A percentile compares a stretch with the other conserved stretches of the same genome.
These are phyloP conservation scores for Suillus subalutaceus DNA, from an alignment of 768 basidiomycete genomes.

Conservation along the genomic window DNA sequence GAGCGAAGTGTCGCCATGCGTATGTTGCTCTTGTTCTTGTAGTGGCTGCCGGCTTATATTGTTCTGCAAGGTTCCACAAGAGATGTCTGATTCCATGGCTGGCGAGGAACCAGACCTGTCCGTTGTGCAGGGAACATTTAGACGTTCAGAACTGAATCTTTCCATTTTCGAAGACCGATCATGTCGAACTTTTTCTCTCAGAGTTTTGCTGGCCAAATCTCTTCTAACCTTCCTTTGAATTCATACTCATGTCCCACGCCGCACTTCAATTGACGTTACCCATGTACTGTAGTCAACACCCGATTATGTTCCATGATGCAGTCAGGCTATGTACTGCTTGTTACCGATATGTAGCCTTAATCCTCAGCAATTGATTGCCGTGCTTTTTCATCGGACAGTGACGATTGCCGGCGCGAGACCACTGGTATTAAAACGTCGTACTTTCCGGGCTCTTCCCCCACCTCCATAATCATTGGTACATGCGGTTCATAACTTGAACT, in stretches of 20 bases:
- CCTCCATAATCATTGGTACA: background rate
- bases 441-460: background rate
- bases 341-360: constrained; percentile 7
- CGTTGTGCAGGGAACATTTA: constrained; percentile 60
- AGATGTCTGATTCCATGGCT: constrained; percentile 66
- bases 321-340: constrained; percentile 8
- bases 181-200: background rate
- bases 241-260: background rate
- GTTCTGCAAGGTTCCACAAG: constrained; percentile 53
- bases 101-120: constrained; percentile 61
- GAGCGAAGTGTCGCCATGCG: constrained; percentile 62
- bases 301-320: background rate
- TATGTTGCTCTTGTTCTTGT: constrained; percentile 28
- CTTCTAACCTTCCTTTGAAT: constrained; percentile 8
- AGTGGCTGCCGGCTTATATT: constrained; percentile 14
- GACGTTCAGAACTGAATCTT: constrained; percentile 26
- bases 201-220: constrained; percentile 7
- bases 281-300: constrained; percentile 4
- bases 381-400: background rate
- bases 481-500: background rate
- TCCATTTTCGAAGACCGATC: constrained; percentile 1
- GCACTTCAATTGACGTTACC: background rate
- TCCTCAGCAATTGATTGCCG: background rate
- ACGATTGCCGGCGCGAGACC: background rate
- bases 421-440: background rate